A percentile compares a stretch with the other conserved stretches of the same genome.
Evolutionary conservation across 495 filamentous ascomycete genomes (phyloP).

Genomic region (Aspergillus kassunensis): DNA sequence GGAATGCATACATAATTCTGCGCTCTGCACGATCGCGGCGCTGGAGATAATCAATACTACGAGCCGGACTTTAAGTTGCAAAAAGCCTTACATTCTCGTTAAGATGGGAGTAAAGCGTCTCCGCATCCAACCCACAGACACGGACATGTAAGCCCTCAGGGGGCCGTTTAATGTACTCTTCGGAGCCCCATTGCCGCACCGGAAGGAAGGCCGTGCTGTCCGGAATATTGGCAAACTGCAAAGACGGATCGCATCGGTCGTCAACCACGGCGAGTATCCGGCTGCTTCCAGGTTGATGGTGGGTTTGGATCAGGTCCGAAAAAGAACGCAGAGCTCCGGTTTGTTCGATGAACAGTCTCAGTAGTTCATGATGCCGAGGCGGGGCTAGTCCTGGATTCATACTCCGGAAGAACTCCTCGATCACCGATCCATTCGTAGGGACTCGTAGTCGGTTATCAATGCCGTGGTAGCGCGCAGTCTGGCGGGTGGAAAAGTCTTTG

Average conservation of each 20-base stretch:
- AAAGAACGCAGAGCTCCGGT: slow-evolving; percentile 10
- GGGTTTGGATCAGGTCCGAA: neutral
- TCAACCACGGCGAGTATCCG: slow-evolving; percentile 14
- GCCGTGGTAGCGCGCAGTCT: slow-evolving; percentile 12
- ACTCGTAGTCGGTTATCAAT: slow-evolving; percentile 14
- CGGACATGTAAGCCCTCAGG: slow-evolving; percentile 14
- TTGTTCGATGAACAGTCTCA: slow-evolving; percentile 13
- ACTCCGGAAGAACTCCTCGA: slow-evolving; percentile 17
- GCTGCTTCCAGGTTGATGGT: neutral
- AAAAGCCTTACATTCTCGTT: slow-evolving; percentile 9
- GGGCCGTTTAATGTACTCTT: slow-evolving; percentile 15
- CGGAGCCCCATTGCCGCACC: slow-evolving; percentile 17
- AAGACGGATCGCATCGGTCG: slow-evolving; percentile 19
- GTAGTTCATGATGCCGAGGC: slow-evolving; percentile 14
- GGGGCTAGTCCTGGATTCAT: slow-evolving; percentile 10
- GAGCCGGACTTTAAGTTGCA: too few species aligned
- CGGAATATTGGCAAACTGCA: slow-evolving; percentile 11
- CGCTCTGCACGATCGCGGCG: slow-evolving; percentile 14
- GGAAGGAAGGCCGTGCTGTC: slow-evolving; percentile 14
- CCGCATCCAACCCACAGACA: slow-evolving; percentile 13
- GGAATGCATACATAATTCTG: slow-evolving; percentile 11
- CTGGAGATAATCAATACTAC: neutral
- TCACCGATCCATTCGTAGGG: slow-evolving; percentile 5
- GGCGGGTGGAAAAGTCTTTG: slow-evolving; percentile 14
- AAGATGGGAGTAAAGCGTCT: slow-evolving; percentile 13